Conservation (phyloP, 768 basidiomycete genomes). For the Russula foetens region DNA sequence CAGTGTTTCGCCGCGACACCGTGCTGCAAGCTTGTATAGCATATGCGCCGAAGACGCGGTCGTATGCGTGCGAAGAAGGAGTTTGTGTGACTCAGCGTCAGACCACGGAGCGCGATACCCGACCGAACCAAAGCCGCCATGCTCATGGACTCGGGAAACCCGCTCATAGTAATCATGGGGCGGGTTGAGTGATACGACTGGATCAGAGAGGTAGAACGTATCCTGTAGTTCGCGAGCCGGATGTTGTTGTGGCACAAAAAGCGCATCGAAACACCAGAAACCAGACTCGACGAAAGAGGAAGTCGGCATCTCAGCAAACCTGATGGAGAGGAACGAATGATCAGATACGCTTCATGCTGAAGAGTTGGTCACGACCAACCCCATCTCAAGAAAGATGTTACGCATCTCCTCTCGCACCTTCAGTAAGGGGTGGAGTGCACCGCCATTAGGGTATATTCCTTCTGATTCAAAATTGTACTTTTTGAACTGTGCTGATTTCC, state of each 20-base stretch:
- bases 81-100: conserved; percentile 82
- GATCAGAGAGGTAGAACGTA: conserved; percentile 97
- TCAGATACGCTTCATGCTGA: neutral
- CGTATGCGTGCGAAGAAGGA: conserved; percentile 93
- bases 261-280: conserved; percentile 98
- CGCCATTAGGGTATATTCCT: conserved; percentile 81
- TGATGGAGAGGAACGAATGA: conserved; percentile 26
- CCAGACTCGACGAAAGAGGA: conserved; percentile 92
- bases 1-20: conserved; percentile 54
- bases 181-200: conserved; percentile 64
- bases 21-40: conserved; percentile 89
- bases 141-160: conserved; percentile 75
- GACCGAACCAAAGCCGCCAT: conserved; percentile 83
- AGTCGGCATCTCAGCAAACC: conserved; percentile 98
- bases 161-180: conserved; percentile 78
- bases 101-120: conserved; percentile 99
- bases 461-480: conserved; percentile 99
- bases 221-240: conserved; percentile 97
- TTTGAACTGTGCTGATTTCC: conserved; percentile 92
- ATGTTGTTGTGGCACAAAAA: conserved; percentile 98
- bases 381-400: conserved; percentile 98
- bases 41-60: conserved; percentile 91
- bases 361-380: conserved; percentile 43
- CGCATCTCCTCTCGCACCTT: conserved; percentile 98
- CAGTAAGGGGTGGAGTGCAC: conserved; percentile 90